Base-by-base conservation (phyloP, 2,329 filamentous ascomycete species). In the Aspergillus ochraceoroseus region DNA sequence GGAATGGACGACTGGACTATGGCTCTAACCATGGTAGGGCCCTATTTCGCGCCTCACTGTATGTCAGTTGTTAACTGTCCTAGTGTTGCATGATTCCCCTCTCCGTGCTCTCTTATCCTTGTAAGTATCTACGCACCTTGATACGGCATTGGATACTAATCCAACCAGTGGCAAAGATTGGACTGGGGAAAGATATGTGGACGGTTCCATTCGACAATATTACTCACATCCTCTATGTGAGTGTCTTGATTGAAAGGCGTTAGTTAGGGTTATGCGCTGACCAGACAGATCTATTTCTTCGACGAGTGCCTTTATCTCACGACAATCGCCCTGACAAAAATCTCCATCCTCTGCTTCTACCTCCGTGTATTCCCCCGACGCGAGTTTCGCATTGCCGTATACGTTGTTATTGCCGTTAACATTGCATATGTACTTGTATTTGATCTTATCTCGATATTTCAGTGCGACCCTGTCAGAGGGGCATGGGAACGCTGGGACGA, bases 171-270 rank as follows among this genome's bases (percentile, higher is more conserved):
- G 56, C 62, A 7, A 40, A 65, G 7, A 42, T 57, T 28, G 70
- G 69, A 2, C 57, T 72, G 4, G 70, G 70, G 6, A 57, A 54
- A 17, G 68, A 73, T 41, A 66, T 72, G 47, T 73, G 70, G 70
- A 65, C 59, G 20, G 54, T 73, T 3, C 54, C 62, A 1, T 63
- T 64, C 22, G 55, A 69, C n/a, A 52, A 70, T 26, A 64, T 72
- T 38, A 71, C 67, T 1, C 39, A 56, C 2, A 61, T 70, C 42
- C 64, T 72, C 27, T 61, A 64, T 31, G 62, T 56, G 7, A 47
- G 46, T 44, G 23, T 18, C 54, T 49, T 36, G 13, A n/a, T n/a
- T n/a, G n/a, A n/a, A n/a, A n/a, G n/a, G n/a, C 51, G 48, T 11
- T 14, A 57, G 8, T 13, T 5, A 17, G 13, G 2, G 8, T 3